These are phyloP conservation scores for Rhododendron williamsianum DNA, from an alignment of 148 eudicot species.

Conservation along the genomic window DNA sequence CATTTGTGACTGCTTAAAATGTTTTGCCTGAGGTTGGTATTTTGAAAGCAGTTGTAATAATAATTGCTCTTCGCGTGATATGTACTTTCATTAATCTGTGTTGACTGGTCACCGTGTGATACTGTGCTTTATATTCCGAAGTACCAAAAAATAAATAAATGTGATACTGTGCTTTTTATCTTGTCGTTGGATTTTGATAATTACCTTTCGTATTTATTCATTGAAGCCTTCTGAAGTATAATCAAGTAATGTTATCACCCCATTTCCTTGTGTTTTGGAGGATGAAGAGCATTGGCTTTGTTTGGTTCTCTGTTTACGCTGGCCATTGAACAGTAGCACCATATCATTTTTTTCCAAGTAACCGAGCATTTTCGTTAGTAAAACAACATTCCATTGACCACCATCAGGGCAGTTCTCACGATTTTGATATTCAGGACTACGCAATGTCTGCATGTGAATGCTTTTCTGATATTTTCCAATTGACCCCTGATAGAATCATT, in stretches of 20 bases:
- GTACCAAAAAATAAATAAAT: too few species aligned
- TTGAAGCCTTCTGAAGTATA: neutral
- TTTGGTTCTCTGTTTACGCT: neutral
- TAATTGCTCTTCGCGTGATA: neutral
- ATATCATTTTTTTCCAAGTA: neutral
- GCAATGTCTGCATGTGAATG: neutral
- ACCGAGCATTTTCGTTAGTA: neutral
- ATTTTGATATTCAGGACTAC: neutral
- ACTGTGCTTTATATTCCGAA: too few species aligned
- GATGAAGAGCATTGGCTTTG: neutral
- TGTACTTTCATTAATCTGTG: neutral
- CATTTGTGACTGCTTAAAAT: neutral
- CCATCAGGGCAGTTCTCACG: neutral
- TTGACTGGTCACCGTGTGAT: neutral
- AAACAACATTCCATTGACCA: neutral
- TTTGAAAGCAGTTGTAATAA: slow-evolving; percentile 2
- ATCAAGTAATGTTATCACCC: neutral
- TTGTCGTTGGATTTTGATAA: neutral
- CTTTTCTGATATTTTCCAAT: neutral
- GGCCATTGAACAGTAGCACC: neutral
- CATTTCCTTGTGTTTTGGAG: neutral
- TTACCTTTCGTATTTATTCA: neutral
- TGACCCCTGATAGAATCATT: neutral
- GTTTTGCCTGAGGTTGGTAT: neutral
- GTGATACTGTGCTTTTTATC: neutral